These are phyloP conservation scores for Termitomyces sp. DNA, from an alignment of 768 basidiomycete genomes.

Conservation along the genomic window DNA sequence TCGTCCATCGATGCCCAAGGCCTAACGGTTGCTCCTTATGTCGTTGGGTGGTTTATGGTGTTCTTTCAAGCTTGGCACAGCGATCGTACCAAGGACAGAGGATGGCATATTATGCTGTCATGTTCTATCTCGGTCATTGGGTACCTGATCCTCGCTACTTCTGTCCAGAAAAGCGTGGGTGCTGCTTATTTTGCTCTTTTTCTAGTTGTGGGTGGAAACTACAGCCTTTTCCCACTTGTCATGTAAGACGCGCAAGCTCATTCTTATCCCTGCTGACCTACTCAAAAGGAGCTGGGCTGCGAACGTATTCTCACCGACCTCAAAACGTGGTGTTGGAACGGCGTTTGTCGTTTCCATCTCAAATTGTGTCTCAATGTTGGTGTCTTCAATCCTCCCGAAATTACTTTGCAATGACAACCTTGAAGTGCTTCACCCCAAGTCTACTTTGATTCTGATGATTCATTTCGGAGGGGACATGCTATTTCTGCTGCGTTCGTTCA, in stretches of 20 bases:
- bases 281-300: constrained; percentile 53
- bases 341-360: constrained; percentile 57
- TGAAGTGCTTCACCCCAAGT: constrained; percentile 49
- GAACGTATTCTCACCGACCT: constrained; percentile 53
- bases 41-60: constrained; percentile 51
- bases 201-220: constrained; percentile 50
- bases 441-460: constrained; percentile 47
- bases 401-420: background rate
- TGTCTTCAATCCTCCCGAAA: background rate
- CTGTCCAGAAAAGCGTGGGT: constrained; percentile 43
- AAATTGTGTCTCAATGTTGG: constrained; percentile 53
- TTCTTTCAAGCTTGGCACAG: constrained; percentile 50
- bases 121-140: constrained; percentile 40
- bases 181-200: constrained; percentile 55
- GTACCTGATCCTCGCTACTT: constrained; percentile 50
- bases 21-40: constrained; percentile 52
- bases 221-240: constrained; percentile 51
- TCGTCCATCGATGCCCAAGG: constrained; percentile 53
- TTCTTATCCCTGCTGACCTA: background rate
- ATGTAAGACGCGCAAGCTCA: constrained; percentile 31
- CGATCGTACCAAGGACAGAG: constrained; percentile 47
- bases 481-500: constrained; percentile 45
- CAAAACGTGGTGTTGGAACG: constrained; percentile 55
- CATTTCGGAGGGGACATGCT: constrained; percentile 48
- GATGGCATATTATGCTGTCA: constrained; percentile 51